These are phyloP conservation scores for Mycena capillaripes DNA, from an alignment of 768 basidiomycete genomes.

Conservation along the genomic window DNA sequence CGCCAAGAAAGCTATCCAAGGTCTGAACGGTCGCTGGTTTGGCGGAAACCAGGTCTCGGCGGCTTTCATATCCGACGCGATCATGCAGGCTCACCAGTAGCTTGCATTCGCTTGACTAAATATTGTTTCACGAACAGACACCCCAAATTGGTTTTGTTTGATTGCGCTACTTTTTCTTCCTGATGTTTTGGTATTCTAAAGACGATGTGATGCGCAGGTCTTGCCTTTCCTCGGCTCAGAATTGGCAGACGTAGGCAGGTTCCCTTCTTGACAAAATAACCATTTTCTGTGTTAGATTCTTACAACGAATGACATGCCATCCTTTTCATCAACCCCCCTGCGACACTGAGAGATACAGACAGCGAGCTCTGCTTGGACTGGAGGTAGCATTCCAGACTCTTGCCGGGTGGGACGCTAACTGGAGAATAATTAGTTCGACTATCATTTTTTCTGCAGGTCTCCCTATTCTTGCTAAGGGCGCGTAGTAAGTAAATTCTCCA, in stretches of 20 bases:
- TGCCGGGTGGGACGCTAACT: conserved; percentile 12
- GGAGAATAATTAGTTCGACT: conserved; percentile 17
- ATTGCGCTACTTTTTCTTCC: conserved; percentile 47
- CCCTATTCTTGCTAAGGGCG: background rate
- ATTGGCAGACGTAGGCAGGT: conserved; percentile 54
- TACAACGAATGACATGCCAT: conserved; percentile 46
- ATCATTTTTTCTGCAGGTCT: background rate
- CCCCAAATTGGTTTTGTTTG: conserved; percentile 45
- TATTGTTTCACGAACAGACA: conserved; percentile 50
- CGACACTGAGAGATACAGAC: conserved; percentile 7
- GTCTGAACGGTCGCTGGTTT: conserved; percentile 97
- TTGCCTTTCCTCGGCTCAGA: conserved; percentile 38
- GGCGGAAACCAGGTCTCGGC: conserved; percentile 92
- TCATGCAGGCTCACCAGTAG: conserved; percentile 93
- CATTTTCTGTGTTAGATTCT: conserved; percentile 53
- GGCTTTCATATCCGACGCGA: conserved; percentile 91
- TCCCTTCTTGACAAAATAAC: conserved; percentile 53
- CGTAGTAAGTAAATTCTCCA: background rate
- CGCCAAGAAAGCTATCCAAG: conserved; percentile 88
- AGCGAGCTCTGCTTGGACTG: conserved; percentile 16
- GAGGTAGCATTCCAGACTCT: conserved; percentile 17
- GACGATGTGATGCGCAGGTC: conserved; percentile 48
- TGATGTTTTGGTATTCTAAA: conserved; percentile 45
- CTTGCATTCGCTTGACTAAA: conserved; percentile 45
- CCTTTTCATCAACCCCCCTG: conserved; percentile 27